Evolutionary conservation across 495 filamentous ascomycete genomes (phyloP), one percentile per base, ranked within the genome.

Genomic region (Geoglossum glabrum): DNA sequence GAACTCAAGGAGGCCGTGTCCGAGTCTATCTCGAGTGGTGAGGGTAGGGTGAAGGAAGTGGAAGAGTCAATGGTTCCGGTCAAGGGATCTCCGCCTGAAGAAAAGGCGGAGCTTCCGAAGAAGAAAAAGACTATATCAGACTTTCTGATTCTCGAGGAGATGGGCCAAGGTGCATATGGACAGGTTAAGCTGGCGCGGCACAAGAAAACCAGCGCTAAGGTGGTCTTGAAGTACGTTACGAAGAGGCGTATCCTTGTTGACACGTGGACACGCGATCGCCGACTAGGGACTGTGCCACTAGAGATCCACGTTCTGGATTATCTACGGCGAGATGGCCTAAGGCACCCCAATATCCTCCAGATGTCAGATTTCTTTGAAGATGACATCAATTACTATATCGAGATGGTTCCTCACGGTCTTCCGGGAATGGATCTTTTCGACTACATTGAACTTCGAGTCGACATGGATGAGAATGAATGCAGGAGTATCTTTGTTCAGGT

Each of bases 361-460:
- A 97, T 99, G 93, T 80, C 84, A 36, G 90, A 93, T 59, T 99
- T 97, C 70, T 99, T 99, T 66, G 92, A 99, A 67, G 93, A 99
- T 57, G 87, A 94, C 59, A 73, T 88, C 65, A 97, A 99, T 64
- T 99, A 99, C 67, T 97, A 99, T 65, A 99, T 99, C 63, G 93
- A 97, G 65, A 98, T 97, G 92, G 74, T 86, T 6, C 92, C 92
- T 13, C 92, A 98, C 62, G 92, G 92, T 7, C 76, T 96, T 8
- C 92, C 93, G 1, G 93, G 93, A 17, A 97, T 98, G 93, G 92
- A 98, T 67, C 79, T 98, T 0, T 98, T 98, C 65, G 92, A 98
- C 69, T 98, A 97, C 66, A 98, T 98, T 58, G 92, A 98, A 68
- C 79, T 98, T 56, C 83, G 90, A 33, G 83, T 87, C 15, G 95